A percentile compares a stretch with the other conserved stretches of the same genome.
These are phyloP conservation scores for Corynespora cassiicola DNA, from an alignment of 2,329 filamentous ascomycete species.

Conservation along the genomic window DNA sequence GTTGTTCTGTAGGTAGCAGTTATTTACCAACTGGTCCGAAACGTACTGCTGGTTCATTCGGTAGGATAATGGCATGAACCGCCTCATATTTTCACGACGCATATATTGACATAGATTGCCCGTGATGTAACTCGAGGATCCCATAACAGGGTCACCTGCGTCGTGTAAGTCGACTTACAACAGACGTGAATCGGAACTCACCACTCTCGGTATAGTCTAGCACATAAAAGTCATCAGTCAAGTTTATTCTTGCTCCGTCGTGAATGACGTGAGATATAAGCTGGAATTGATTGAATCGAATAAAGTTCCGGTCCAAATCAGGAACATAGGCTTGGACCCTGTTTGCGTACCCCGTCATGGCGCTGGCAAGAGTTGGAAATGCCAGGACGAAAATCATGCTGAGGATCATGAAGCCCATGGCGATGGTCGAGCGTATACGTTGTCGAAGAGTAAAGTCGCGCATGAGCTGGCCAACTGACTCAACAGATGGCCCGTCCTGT, in stretches of 20 bases:
- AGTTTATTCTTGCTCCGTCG: slow-evolving; percentile 18
- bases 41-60: too few relatives aligned
- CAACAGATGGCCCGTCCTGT: slow-evolving; percentile 6
- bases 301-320: slow-evolving; percentile 8
- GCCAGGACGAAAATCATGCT: slow-evolving; percentile 21
- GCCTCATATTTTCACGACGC: too few relatives aligned
- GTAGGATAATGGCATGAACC: too few relatives aligned
- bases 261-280: slow-evolving; percentile 16
- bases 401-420: slow-evolving; percentile 25
- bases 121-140: too few relatives aligned
- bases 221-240: slow-evolving; percentile 3
- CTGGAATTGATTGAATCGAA: slow-evolving; percentile 12
- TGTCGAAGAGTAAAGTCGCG: slow-evolving; percentile 14
- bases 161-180: too few relatives aligned
- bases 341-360: slow-evolving; percentile 26
- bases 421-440: slow-evolving; percentile 17
- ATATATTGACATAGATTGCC: too few relatives aligned
- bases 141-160: too few relatives aligned
- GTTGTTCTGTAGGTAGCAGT: too few relatives aligned
- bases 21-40: too few relatives aligned
- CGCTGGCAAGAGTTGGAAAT: slow-evolving; percentile 24
- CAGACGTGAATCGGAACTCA: too few relatives aligned
- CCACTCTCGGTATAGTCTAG: too few relatives aligned
- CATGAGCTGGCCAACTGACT: slow-evolving; percentile 2
- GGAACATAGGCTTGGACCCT: slow-evolving; percentile 14